Evolutionary conservation across 345 rosid species (phyloP), one percentile per base, ranked within the genome.

Genomic region (Arabidopsis arenosa): DNA sequence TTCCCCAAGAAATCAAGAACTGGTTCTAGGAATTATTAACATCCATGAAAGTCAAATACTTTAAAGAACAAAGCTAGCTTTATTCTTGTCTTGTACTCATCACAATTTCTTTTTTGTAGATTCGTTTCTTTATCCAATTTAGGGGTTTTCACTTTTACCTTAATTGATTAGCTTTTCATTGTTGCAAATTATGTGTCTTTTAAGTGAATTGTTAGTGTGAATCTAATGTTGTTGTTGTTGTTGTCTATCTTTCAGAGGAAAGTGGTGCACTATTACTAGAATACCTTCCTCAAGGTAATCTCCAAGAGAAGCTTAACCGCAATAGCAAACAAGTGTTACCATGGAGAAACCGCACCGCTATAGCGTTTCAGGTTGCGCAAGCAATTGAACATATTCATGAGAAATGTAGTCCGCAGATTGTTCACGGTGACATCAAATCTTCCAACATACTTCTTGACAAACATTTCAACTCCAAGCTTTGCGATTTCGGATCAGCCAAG

Each of bases 401-500:
- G 62, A 83, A 83, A 63, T 89, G 96, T 71, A 68, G 69, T 4
- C 93, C 85, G 67, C 98, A 86, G 60, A 86, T 93, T 14, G 90
- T 91, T 3, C 98, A 93, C 11, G 96, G 93, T 0, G 98, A 91
- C 79, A 86, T 93, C 71, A 93, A 93, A 72, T 78, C 97, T 33
- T 88, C 98, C 2, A 93, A 93, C 45, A 76, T 93, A 14, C 82
- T 93, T 2, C 86, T 93, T 23, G 98, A 91, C 81, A 86, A 86
- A 63, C 17, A 75, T 10, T 82, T 86, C 45, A 89, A 87, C 73
- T 75, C 87, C 85, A 91, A 91, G 84, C 93, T 93, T 5, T 93
- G 98, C 56, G 98, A 93, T 66, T 90, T 93, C 7, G 96, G 97
- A 21, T 91, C 84, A 11, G 93, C 98, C 3, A 93, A 84, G 64